Evolutionary conservation across 2,329 filamentous ascomycete genomes (phyloP), one percentile per base, ranked within the genome.

Genomic region (Fusarium albosuccineum): DNA sequence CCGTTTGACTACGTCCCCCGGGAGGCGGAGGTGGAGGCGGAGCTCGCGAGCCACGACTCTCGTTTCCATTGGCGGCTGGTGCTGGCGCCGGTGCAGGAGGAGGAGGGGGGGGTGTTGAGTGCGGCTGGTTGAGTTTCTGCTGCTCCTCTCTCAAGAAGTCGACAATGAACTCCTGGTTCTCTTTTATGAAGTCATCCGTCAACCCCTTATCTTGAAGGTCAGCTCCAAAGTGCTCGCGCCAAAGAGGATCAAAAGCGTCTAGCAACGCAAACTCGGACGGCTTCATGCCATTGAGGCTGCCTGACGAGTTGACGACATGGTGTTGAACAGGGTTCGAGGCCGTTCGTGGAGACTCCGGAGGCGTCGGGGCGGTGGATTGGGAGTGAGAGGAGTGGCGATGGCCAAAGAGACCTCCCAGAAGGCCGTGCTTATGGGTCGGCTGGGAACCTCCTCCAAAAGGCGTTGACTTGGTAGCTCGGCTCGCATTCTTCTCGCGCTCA

Each of bases 401-500:
- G 66, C 87, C 83, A 73, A 90, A 90, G 16, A 91, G 80, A 53
- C 87, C 85, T 58, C 88, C 87, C n/a, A 90, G 80, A 61, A 90
- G 75, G 66, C 83, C 80, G 44, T 79, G 79, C 75, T 79, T 82
- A 51, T 77, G 74, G 17, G 77, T 70, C 30, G 77, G 77, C 44
- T 82, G 81, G 22, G 78, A 74, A 33, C 79, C 69, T 50, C 86
- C 86, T 57, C 86, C 88, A 73, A 97, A 97, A 0, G 92, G 91
- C 34, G 92, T 95, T 66, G 89, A 86, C 77, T 85, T 89, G 4
- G 94, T 97, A 66, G 91, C 89, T 82, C 97, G 97, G 82, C 91
- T 95, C 40, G 94, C 95, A 81, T 95, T 94, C 87, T 97, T 97
- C 82, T 98, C 94, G 68, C 94, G 87, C 76, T 97, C 94, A 72